Conservation (phyloP, 305 asterid species). For the Petunia hybrid region DNA sequence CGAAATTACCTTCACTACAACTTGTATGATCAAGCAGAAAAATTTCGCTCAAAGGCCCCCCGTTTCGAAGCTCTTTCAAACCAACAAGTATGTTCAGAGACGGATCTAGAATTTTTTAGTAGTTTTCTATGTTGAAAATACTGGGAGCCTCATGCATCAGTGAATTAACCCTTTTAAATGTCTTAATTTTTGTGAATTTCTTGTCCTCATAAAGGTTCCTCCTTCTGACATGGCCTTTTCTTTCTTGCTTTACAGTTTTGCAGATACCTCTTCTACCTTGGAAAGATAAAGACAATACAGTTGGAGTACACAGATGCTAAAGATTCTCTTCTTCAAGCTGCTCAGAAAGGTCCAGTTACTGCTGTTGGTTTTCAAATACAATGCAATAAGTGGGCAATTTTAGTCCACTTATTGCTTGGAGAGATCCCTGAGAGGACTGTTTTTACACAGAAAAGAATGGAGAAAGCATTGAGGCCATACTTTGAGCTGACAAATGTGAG, state of each 20-base stretch:
- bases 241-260: slow-evolving; percentile 56
- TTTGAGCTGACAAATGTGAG: slow-evolving; percentile 90
- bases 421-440: slow-evolving; percentile 83
- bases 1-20: slow-evolving; percentile 75
- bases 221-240: not conserved
- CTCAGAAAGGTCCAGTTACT: slow-evolving; percentile 76
- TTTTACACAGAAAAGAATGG: slow-evolving; percentile 85
- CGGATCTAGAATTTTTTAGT: no score
- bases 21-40: slow-evolving; percentile 77
- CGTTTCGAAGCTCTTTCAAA: slow-evolving; percentile 73
- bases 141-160: no score
- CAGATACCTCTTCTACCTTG: slow-evolving; percentile 82
- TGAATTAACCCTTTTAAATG: not conserved
- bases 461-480: slow-evolving; percentile 76
- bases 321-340: slow-evolving; percentile 85
- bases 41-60: slow-evolving; percentile 73
- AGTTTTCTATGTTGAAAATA: no score
- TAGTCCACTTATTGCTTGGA: slow-evolving; percentile 78
- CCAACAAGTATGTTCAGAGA: slow-evolving; percentile 52
- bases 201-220: slow-evolving; percentile 9
- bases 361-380: slow-evolving; percentile 78
- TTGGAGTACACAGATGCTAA: slow-evolving; percentile 88
- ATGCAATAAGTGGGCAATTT: slow-evolving; percentile 85
- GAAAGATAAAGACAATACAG: slow-evolving; percentile 83
- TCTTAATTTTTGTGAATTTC: not conserved